phyloP scores from a whole-genome alignment of 148 eudicot species.

The Fagopyrum homotropicum region DNA sequence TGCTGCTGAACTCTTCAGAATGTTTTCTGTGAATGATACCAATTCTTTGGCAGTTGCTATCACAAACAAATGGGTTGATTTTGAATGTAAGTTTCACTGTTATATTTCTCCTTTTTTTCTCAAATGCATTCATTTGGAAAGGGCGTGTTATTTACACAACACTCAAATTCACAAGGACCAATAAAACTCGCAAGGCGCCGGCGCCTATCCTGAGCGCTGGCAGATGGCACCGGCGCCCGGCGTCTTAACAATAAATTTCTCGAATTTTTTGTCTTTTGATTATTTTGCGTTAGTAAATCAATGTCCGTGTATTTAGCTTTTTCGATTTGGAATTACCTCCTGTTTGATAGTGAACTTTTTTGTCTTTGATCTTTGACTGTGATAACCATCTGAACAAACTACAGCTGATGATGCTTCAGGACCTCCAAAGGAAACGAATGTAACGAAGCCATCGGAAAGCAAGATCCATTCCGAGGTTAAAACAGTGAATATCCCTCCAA shows the following conservation, averaged over 20 bases:
- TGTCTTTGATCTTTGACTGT: neutral
- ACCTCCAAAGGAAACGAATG: slow-evolving; percentile 15
- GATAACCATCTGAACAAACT: slow-evolving; percentile 12
- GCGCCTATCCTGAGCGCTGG: too few relatives aligned
- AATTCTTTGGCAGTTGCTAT: slow-evolving; percentile 22
- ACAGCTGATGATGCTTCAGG: slow-evolving; percentile 32
- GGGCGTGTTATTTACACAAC: too few relatives aligned
- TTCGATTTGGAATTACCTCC: neutral
- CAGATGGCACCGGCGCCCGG: too few relatives aligned
- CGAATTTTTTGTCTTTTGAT: too few relatives aligned
- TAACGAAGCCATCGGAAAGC: slow-evolving; percentile 13
- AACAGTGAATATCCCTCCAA: neutral
- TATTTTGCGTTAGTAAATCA: too few relatives aligned
- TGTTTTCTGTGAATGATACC: slow-evolving; percentile 28
- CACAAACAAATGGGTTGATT: slow-evolving; percentile 25
- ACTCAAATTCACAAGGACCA: too few relatives aligned
- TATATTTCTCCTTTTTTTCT: neutral
- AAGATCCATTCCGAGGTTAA: neutral
- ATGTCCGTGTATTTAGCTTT: too few relatives aligned
- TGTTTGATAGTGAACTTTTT: neutral
- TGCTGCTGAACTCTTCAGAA: slow-evolving; percentile 45
- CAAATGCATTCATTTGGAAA: too few relatives aligned
- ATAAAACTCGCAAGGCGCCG: too few relatives aligned
- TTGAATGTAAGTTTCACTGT: slow-evolving; percentile 33
- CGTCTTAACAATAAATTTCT: too few relatives aligned